phyloP scores from a whole-genome alignment of 495 filamentous ascomycete species.

The Platismatia glauca region DNA sequence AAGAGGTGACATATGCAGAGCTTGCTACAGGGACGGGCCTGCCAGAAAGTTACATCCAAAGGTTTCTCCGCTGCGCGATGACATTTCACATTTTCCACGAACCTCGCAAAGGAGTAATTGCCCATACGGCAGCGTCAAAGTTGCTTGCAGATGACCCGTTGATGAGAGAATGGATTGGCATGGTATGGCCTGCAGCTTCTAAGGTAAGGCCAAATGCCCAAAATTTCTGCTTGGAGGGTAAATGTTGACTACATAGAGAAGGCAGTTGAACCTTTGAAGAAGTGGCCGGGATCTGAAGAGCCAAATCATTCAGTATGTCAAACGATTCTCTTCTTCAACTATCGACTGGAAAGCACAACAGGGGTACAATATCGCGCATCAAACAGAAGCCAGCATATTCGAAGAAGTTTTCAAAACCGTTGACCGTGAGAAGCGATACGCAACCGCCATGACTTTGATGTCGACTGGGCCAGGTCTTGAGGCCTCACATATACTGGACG shows the following conservation, averaged over 20 bases:
- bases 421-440: slow-evolving; percentile 39
- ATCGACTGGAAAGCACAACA: slow-evolving; percentile 12
- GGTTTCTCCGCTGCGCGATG: slow-evolving; percentile 25
- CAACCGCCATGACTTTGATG: slow-evolving; percentile 37
- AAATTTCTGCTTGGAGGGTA: background rate
- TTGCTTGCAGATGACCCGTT: slow-evolving; percentile 35
- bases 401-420: slow-evolving; percentile 35
- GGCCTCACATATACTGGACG: slow-evolving; percentile 34
- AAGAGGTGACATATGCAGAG: slow-evolving; percentile 36
- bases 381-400: slow-evolving; percentile 38
- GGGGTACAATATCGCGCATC: slow-evolving; percentile 42
- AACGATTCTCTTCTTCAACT: background rate
- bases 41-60: slow-evolving; percentile 16
- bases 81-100: slow-evolving; percentile 47
- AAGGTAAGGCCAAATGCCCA: slow-evolving; percentile 13
- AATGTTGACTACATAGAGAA: slow-evolving; percentile 9
- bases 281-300: slow-evolving; percentile 23
- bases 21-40: slow-evolving; percentile 25
- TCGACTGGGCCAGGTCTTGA: slow-evolving; percentile 44
- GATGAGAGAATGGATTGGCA: slow-evolving; percentile 43
- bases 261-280: slow-evolving; percentile 12
- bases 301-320: slow-evolving; percentile 34
- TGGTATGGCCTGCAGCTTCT: slow-evolving; percentile 39
- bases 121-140: slow-evolving; percentile 44
- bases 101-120: slow-evolving; percentile 38